These are phyloP conservation scores for Carex arenaria DNA, from an alignment of 202 grass and related monocot genomes.

Conservation along the genomic window DNA sequence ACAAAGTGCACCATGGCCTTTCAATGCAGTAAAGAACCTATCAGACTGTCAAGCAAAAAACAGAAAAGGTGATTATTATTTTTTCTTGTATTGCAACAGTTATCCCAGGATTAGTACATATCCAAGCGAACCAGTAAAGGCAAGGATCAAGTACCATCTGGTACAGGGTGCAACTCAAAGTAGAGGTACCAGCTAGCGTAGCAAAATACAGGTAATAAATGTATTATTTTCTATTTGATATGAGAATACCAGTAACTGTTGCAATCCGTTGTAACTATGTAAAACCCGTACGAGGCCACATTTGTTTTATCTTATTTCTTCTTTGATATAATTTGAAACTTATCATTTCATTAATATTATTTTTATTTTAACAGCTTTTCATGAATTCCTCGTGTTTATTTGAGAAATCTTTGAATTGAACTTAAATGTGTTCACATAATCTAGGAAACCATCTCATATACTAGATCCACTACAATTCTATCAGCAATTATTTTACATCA, in stretches of 20 bases:
- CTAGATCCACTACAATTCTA: background rate
- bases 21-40: conserved; percentile 98
- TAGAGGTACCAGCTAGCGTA: background rate
- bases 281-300: background rate
- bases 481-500: background rate
- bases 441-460: background rate
- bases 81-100: background rate
- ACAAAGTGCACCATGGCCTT: conserved; percentile 82
- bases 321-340: background rate
- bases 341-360: background rate
- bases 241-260: background rate
- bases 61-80: background rate
- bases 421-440: background rate
- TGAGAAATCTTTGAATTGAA: background rate
- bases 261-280: background rate
- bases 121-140: background rate
- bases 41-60: conserved; percentile 71
- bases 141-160: background rate
- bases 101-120: background rate
- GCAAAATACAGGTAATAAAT: background rate
- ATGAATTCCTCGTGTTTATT: background rate
- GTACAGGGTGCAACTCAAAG: background rate
- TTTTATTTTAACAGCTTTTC: background rate
- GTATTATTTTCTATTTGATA: background rate
- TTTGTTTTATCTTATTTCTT: background rate